Evolutionary conservation across 768 basidiomycete genomes (phyloP).

Genomic region (Termitomyces sp.): DNA sequence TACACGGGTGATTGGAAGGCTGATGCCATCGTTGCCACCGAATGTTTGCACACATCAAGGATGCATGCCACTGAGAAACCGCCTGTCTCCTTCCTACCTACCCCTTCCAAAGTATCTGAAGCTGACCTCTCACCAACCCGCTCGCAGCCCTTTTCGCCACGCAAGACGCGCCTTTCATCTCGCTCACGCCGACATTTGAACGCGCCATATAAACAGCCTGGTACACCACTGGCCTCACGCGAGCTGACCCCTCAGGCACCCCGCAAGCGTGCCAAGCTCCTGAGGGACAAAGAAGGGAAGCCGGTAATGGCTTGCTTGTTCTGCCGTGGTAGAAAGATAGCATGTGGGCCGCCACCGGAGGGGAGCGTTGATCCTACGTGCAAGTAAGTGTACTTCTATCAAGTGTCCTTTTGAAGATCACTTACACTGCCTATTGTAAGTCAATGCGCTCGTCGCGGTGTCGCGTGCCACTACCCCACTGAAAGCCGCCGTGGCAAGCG

Average conservation of each 20-base stretch:
- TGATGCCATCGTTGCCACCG: constrained; percentile 7
- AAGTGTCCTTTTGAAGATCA: not conserved
- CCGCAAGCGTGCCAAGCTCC: constrained; percentile 5
- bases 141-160: not conserved
- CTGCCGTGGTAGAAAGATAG: constrained; percentile 48
- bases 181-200: constrained; percentile 1
- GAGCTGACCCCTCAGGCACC: not conserved
- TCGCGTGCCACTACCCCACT: constrained; percentile 8
- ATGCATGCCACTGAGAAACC: not conserved
- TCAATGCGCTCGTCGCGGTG: constrained; percentile 11
- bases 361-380: constrained; percentile 37
- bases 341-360: constrained; percentile 38
- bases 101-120: not conserved
- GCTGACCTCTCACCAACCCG: not conserved
- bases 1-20: constrained; percentile 14
- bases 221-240: not conserved
- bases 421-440: not conserved
- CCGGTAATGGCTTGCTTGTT: constrained; percentile 45
- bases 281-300: constrained; percentile 20
- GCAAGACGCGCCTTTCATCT: not conserved
- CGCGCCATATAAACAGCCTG: not conserved
- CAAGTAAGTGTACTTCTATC: constrained; percentile 36
- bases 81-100: not conserved
- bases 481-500: constrained; percentile 13
- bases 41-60: not conserved